phyloP scores from a whole-genome alignment of 495 filamentous ascomycete genomes.

The Penicillium diatomitis region DNA sequence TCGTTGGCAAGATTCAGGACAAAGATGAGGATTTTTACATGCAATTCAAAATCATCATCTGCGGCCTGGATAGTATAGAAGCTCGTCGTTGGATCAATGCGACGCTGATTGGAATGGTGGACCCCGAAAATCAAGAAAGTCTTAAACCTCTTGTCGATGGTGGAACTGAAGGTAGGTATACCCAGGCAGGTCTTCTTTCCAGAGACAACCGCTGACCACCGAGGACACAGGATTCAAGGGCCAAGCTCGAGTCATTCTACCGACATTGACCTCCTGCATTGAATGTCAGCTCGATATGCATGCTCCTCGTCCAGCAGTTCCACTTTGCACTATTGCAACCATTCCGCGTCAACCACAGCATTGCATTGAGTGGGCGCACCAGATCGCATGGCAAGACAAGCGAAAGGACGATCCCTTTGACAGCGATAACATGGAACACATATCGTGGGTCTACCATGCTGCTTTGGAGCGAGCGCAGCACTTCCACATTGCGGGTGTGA shows the following conservation, averaged over 20 bases:
- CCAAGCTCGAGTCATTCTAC: slow-evolving; percentile 85
- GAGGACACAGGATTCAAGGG: slow-evolving; percentile 73
- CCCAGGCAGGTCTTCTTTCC: background rate
- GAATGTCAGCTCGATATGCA: slow-evolving; percentile 99
- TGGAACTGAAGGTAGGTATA: slow-evolving; percentile 71
- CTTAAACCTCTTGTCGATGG: slow-evolving; percentile 93
- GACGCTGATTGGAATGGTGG: slow-evolving; percentile 82
- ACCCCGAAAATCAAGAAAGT: slow-evolving; percentile 65
- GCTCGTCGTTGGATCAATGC: slow-evolving; percentile 98
- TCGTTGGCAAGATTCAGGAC: slow-evolving; percentile 93
- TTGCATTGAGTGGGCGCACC: slow-evolving; percentile 98
- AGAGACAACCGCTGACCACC: too few relatives aligned
- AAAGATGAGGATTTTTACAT: slow-evolving; percentile 97
- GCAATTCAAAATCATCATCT: slow-evolving; percentile 90
- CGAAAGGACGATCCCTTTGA: slow-evolving; percentile 61
- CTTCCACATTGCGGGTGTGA: slow-evolving; percentile 88
- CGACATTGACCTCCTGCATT: slow-evolving; percentile 87
- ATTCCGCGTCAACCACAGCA: slow-evolving; percentile 97
- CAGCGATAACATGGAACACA: slow-evolving; percentile 94
- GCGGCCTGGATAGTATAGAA: slow-evolving; percentile 96
- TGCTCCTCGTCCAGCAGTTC: slow-evolving; percentile 84
- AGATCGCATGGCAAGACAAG: slow-evolving; percentile 64
- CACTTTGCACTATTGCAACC: slow-evolving; percentile 91
- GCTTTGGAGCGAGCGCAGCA: slow-evolving; percentile 71
- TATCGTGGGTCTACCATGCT: slow-evolving; percentile 90